Percentiles rank a stretch among this genome's conserved stretches.
These are phyloP conservation scores for Tetrahymena thermophila DNA, from an alignment of 73 alveolate genomes.

Conservation along the genomic window DNA sequence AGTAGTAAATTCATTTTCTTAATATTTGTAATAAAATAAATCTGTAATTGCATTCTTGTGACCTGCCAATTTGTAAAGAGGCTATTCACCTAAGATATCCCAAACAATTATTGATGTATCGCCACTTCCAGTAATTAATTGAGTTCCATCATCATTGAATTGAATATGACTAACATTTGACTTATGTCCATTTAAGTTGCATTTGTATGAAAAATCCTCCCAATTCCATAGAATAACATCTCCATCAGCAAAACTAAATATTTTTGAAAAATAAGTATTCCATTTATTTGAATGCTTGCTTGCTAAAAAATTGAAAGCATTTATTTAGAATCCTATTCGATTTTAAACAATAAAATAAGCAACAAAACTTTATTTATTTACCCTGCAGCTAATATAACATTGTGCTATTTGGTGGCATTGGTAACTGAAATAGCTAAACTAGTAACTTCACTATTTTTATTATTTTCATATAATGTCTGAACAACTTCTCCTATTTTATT, in stretches of 20 bases:
- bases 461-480: not conserved
- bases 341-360: no score
- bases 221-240: not conserved
- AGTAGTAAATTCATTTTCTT: constrained; percentile 14
- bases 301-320: no score
- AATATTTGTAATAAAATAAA: not conserved
- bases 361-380: not conserved
- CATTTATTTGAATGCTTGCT: not conserved
- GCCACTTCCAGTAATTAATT: constrained; percentile 33
- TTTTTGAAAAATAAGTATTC: no score
- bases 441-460: not conserved
- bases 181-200: not conserved
- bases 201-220: not conserved
- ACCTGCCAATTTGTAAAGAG: constrained; percentile 5
- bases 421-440: not conserved
- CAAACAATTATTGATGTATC: constrained; percentile 33
- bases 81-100: constrained; percentile 25
- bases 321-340: no score
- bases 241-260: not conserved
- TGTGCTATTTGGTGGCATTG: not conserved
- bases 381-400: not conserved
- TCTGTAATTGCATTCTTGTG: constrained; percentile 37
- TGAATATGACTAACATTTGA: not conserved
- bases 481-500: not conserved
- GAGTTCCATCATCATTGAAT: not conserved